Base-by-base conservation (phyloP, 179 eudicot species). In the Amaranthus tricolor region DNA sequence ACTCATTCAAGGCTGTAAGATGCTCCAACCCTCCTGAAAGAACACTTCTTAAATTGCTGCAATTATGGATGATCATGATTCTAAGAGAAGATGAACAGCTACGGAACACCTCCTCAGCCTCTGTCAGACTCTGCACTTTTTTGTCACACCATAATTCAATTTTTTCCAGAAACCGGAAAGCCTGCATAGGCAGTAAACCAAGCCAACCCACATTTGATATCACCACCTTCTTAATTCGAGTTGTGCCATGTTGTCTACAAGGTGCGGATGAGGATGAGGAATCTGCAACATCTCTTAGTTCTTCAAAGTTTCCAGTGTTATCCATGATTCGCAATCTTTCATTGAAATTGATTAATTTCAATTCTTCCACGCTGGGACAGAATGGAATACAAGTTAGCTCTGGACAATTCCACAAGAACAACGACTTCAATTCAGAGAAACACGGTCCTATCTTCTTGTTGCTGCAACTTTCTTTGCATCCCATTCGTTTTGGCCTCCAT, bases 51-150 rank as follows among this genome's bases (percentile, higher is more conserved):
- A 83, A 17, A 7, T 65, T 66, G 19, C 14, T 21, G 62, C 79
- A 76, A 0, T 40, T 6, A 0, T 7, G 11, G 6, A 79, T 69
- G 6, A 2, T 50, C 5, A 82, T 47, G 31, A 7, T 12, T 48
- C 14, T 45, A 51, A 82, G 49, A 13, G 82, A 76, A 12, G 73
- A 31, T 16, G 76, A 76, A 76, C 78, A 74, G 50, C 55, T 68
- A 4, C 5, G 50, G 55, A 75, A 66, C 64, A 72, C 55, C 40
- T 31, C 3, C 63, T 45, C 44, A 20, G 48, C 12, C 7, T 57
- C 52, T 48, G 24, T 19, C 66, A 75, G 55, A 9, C 66, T 75
- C 50, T 63, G 66, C 19, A 54, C 48, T 1, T 55, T 20, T 0
- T 62, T 7, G 9, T 69, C 76, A 6, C 8, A 16, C 1, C 14